Base-by-base conservation (phyloP, 1,284 basidiomycete genomes). In the Porphyrellus sp. region DNA sequence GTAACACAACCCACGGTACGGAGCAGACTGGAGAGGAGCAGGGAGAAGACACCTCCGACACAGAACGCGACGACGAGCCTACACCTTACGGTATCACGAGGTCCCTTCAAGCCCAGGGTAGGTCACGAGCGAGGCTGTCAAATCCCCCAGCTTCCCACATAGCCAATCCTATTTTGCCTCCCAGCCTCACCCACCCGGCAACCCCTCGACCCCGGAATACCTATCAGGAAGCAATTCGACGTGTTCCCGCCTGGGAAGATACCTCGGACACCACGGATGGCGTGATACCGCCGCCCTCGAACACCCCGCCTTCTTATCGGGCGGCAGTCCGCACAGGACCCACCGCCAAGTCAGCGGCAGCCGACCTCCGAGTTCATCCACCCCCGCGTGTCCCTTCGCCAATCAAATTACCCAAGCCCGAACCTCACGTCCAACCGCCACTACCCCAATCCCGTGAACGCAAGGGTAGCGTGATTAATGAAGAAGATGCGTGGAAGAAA, bases 401-500 rank as follows among this genome's bases (percentile, higher is more conserved):
- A 63, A 69, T 51, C 66, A 70, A 53, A 68, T 52, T 60, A 46
- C 60, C 54, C 50, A 68, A 54, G 49, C 52, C 56, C 16, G 64
- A 67, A 45, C 46, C 46, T 55, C 48, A 52, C 44, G 25, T 40
- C 42, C 64, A 62, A 46, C 34, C 46, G 39, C 20, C 54, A 48
- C 38, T 56, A 49, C 53, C 46, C 54, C 59, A 53, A 52, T 61
- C 41, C 38, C 62, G 53, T 52, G 74, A 78, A 55, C 72, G 74
- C 37, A 75, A 71, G 53, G 73, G 72, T 5, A 79, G 74, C 54
- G 72, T 75, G 21, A 68, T 82, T 21, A 82, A 86, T 59, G 80
- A 85, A 60, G 80, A 86, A 52, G 85, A 88, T 53, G 83, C 85
- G 0, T 91, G 88, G 85, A 82, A 82, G 57, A 85, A 84, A 55